Evolutionary conservation across 495 filamentous ascomycete species (phyloP), one percentile per base, ranked within the genome.

Genomic region (Extremus antarcticus): DNA sequence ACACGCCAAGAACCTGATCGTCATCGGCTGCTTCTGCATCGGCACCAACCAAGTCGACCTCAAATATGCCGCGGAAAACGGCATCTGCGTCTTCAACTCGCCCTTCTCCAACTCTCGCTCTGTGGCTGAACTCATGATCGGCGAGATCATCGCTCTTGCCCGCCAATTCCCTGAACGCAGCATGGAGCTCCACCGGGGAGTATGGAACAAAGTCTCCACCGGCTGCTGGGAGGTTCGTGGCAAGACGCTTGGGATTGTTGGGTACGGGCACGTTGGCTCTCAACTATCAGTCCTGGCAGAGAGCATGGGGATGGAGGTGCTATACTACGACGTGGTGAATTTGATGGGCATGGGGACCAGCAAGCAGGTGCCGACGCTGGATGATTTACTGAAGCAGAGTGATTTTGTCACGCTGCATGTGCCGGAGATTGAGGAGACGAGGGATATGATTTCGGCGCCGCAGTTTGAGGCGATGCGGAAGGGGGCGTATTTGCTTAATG

Each of bases 31-130:
- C 72, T 99, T 99, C 78, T 99, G 94, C 69, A 99, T 97, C 57
- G 94, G 94, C 47, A 99, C 94, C 51, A 96, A 97, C 75, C 94
- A 97, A 67, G 94, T 99, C 50, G 88, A 99, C 66, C 80, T 96
- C 39, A 78, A 90, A 55, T 94, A 86, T 74, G 92, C 94, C 16
- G 90, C 94, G 10, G 76, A 83, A 49, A 84, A 92, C 66, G 94
- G 94, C 50, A 91, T 96, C 71, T 88, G 89, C 13, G 94, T 99
- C 50, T 99, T 99, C 83, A 99, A 99, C 72, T 96, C 91, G 53
- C 94, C 94, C 0, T 97, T 97, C 68, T 90, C 87, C 72, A 97
- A 99, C 71, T 97, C 92, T 2, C 83, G 94, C 63, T 92, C 86
- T 68, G 94, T 99, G 43, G 94, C 94, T 23, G 94, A 99, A 73